Base-by-base conservation (phyloP, 768 basidiomycete species). In the Leccinum uliginosum region DNA sequence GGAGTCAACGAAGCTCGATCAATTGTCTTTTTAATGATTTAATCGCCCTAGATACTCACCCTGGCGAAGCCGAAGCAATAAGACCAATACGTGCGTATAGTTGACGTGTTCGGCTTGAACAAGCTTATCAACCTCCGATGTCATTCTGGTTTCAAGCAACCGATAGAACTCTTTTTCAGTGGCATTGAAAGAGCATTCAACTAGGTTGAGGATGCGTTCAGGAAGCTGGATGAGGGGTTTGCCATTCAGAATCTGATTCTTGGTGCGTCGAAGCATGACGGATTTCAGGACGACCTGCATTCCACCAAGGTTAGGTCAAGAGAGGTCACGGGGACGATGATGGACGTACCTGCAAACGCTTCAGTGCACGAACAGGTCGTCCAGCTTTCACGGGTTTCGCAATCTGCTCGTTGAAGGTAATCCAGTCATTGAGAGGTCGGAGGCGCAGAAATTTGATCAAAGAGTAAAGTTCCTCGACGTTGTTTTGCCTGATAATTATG, bases 241-340 rank as follows among this genome's bases (percentile, higher is more conserved):
- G 6, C 96, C 96, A 55, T 94, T 86, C 17, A 89, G 60, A 0
- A 74, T 63, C 51, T 85, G 82, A 35, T 80, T 80, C 73, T 98
- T 99, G 3, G 80, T 85, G 4, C 97, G 85, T 6, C 96, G 81
- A 29, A 98, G 82, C 94, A 98, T 96, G 59, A 95, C 78, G 12
- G 87, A 81, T 61, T 87, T 85, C 14, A 98, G 75, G 3, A 98
- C 84, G 35, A 89, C 83, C 84, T 92, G 44, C 11, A 12, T 4
- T n/a, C 6, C n/a, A 34, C 6, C 3, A 2, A 9, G 8, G 4
- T 32, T 47, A 6, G 4, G 23, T 45, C 6, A 56, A 24, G 24
- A n/a, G 32, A 32, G 19, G 9, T 4, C 29, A 9, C 15, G 45
- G 24, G 14, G 17, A 9, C 26, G 11, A 15, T 21, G 29, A 2